Conservation (phyloP, 768 basidiomycete species). For the Pleurotus platypus region DNA sequence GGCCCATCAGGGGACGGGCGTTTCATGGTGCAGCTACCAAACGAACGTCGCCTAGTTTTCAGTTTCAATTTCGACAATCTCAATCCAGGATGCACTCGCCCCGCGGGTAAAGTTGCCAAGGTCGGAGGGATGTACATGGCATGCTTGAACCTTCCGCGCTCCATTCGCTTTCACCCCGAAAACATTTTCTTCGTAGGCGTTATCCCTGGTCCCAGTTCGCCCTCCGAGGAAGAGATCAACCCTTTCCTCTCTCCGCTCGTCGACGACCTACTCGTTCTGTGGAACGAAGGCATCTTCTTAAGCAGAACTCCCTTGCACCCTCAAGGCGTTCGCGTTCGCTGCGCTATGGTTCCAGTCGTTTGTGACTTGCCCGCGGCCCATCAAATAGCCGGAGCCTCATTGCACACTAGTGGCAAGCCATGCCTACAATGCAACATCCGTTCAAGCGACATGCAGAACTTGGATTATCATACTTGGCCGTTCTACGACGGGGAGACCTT, state of each 20-base stretch:
- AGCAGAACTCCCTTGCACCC: not conserved
- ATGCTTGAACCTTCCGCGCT: not conserved
- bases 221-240: constrained; percentile 19
- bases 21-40: not conserved
- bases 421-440: not conserved
- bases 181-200: constrained; percentile 31
- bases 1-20: not conserved
- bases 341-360: not conserved
- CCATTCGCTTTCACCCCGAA: constrained; percentile 14
- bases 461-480: not conserved
- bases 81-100: not conserved
- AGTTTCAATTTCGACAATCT: not conserved
- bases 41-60: not conserved
- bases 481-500: too few relatives aligned
- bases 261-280: constrained; percentile 21
- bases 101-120: not conserved
- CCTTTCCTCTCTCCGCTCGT: constrained; percentile 22
- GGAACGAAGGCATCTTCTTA: constrained; percentile 15
- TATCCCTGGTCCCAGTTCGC: constrained; percentile 33
- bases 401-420: not conserved
- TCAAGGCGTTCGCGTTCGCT: not conserved
- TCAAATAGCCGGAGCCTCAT: not conserved
- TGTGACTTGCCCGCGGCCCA: not conserved
- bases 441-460: not conserved
- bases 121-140: not conserved